Evolutionary conservation across 768 basidiomycete species (phyloP), one percentile per base, ranked within the genome.

Genomic region (Pleurotus djamor): DNA sequence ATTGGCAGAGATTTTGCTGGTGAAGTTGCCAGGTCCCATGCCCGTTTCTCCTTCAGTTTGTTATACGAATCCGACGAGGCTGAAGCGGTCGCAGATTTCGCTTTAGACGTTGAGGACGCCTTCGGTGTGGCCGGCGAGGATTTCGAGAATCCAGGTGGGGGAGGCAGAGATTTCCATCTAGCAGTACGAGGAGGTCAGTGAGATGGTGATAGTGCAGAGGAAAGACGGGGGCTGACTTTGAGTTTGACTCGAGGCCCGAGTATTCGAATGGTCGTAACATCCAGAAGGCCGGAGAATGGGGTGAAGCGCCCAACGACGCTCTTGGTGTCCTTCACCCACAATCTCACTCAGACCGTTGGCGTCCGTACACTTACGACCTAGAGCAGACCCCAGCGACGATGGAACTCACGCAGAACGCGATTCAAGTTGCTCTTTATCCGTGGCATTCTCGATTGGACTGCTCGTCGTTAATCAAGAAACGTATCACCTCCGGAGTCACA

Each of bases 1-100:
- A 97, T 97, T 3, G 95, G 95, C 32, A 98, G 80, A 12, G 87
- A 86, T 73, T 98, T 97, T 36, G 91, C 92, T 0, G 95, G 95
- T 3, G 84, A 77, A 51, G 88, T 82, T 41, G 93, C 93, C 44
- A 92, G 79, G 62, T 94, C 92, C 90, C 93, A 92, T 45, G 93
- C 93, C 32, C 91, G 86, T 66, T 83, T 87, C 63, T 84, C 83
- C 69, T 93, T 92, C 60, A 94, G 76, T 21, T 74, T 71, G 62
- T 88, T 83, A 64, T 91, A 86, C 3, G 85, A 83, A 17, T 73
- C 74, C 4, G 81, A 72, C 0, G 79, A 65, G 14, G 72, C 64
- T 0, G 71, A 64, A 0, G 48, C 66, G 59, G 63, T 74, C 63
- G 69, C 83, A 71, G 66, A 56, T 32, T 41, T 43, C 5, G 41